These are phyloP conservation scores for Thymus mandschuricus DNA, from an alignment of 257 asterid genomes.

Conservation along the genomic window DNA sequence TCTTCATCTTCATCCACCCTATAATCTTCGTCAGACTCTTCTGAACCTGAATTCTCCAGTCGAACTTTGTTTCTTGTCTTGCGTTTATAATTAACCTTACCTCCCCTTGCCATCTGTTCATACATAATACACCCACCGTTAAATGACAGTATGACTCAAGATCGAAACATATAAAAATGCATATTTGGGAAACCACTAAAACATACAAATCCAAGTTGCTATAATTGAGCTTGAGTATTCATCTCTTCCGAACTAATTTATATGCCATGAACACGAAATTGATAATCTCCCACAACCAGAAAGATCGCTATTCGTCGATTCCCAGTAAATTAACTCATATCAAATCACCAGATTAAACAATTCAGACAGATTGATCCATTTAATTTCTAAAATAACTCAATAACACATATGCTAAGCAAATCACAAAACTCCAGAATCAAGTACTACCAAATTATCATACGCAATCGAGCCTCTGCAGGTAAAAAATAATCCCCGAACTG, in stretches of 20 bases:
- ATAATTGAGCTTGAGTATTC: slow-evolving; percentile 1
- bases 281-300: slow-evolving; percentile 26
- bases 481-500: not conserved
- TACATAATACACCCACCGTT: slow-evolving; percentile 32
- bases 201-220: slow-evolving; percentile 4
- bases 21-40: slow-evolving; percentile 90
- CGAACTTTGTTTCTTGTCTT: slow-evolving; percentile 43
- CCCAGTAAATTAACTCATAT: slow-evolving; percentile 4
- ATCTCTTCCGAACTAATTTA: slow-evolving; percentile 16
- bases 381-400: slow-evolving; percentile 22
- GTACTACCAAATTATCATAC: slow-evolving; percentile 2
- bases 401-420: slow-evolving; percentile 26
- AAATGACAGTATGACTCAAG: slow-evolving; percentile 17
- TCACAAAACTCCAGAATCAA: slow-evolving; percentile 19
- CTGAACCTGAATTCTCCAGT: slow-evolving; percentile 43
- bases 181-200: slow-evolving; percentile 12
- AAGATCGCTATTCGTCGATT: slow-evolving; percentile 25
- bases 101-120: slow-evolving; percentile 65
- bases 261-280: slow-evolving; percentile 10
- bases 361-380: slow-evolving; percentile 21
- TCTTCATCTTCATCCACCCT: slow-evolving; percentile 63
- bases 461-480: not conserved
- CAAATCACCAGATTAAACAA: slow-evolving; percentile 22
- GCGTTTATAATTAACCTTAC: slow-evolving; percentile 45
- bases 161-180: slow-evolving; percentile 26